Evolutionary conservation across 192 early-diverging fungal species (phyloP).

Genomic region (Coemansia sp.): DNA sequence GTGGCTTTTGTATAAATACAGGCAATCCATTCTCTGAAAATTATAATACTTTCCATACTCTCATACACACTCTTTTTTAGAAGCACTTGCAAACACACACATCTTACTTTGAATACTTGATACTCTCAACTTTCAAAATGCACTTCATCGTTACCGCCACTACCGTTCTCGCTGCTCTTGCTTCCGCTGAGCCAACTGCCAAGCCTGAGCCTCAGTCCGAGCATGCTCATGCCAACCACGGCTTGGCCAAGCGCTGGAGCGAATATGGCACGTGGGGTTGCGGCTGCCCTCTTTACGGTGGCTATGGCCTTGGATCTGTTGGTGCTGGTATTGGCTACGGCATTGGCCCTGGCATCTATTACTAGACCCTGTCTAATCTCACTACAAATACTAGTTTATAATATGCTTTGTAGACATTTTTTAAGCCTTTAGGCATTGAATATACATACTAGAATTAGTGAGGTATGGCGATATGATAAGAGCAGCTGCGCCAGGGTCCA

Average conservation of each 20-base stretch:
- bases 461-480: neutral
- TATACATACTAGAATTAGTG: neutral
- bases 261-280: neutral
- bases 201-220: neutral
- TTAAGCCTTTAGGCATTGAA: neutral
- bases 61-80: too few species aligned
- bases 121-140: constrained; percentile 3
- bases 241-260: constrained; percentile 1
- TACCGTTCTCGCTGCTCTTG: neutral
- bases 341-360: neutral
- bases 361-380: neutral
- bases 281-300: neutral
- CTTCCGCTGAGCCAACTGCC: neutral
- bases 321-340: neutral
- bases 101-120: neutral
- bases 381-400: neutral
- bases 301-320: neutral
- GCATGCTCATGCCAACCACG: neutral
- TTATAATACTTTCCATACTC: neutral
- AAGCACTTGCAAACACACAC: neutral
- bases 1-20: neutral
- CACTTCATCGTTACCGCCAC: neutral
- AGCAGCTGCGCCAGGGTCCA: neutral
- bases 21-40: neutral
- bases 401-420: neutral